Evolutionary conservation across 495 filamentous ascomycete species (phyloP), one percentile per base, ranked within the genome.

Genomic region (Neurospora sp.): DNA sequence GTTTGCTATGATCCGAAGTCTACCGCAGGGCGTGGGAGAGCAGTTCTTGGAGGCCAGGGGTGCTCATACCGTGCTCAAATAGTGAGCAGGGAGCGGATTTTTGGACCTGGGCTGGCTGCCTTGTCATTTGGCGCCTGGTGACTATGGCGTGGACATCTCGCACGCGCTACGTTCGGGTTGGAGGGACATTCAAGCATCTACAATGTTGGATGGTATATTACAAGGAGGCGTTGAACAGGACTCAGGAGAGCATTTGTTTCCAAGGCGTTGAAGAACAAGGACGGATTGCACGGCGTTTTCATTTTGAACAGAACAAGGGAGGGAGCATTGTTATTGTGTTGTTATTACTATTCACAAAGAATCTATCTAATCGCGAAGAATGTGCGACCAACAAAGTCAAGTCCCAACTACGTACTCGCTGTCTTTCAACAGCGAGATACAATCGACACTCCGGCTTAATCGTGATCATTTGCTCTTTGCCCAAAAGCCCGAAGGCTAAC

Each of bases 391-490:
- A 88, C 92, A 90, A 90, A 97, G 92, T 96, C 93, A 96, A 95
- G 89, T 92, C 82, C 86, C 88, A 87, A 90, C 93, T 90, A 96
- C 86, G 89, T 90, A 90, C 88, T 90, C 80, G 83, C 85, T 82
- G 85, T 88, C 90, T 95, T 84, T 95, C 92, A 88, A 89, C 84
- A 90, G 90, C 88, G 89, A 80, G 79, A 83, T 84, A 77, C 78
- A 86, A 79, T 82, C 80, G 89, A 85, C 86, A 92, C 93, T 95
- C 93, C 93, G 93, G 93, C 93, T 97, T 96, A 97, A 93, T 96
- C 89, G 92, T 88, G 91, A 90, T 91, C 92, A 81, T 69, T 83
- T 84, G 77, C 70, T 86, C 78, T 86, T 77, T 82, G 85, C 85
- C 84, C 79, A n/a, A 71, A 71, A 69, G 69, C 43, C 36, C 8